Evolutionary conservation across 768 basidiomycete species (phyloP), one percentile per base, ranked within the genome.

Genomic region (Pleurotus citrinopileatus): DNA sequence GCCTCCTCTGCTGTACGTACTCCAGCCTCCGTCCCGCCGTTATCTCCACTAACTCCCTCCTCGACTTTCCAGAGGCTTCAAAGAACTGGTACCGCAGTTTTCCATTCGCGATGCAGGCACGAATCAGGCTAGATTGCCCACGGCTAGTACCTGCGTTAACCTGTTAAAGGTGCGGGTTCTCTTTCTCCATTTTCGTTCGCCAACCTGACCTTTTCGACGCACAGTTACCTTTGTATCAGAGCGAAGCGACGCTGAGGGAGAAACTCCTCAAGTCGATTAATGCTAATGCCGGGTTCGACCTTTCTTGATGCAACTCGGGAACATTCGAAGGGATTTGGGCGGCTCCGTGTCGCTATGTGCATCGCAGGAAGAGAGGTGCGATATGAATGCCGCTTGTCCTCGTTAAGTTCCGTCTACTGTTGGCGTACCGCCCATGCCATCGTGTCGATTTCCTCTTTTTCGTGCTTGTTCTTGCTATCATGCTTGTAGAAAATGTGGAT

Each of bases 61-160:
- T 29, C 17, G 32, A 37, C 23, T 22, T 32, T 46, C 3, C 59
- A 89, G 87, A 2, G 91, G 91, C 2, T 94, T 94, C 77, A 85
- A 86, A 60, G 90, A 94, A 64, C 79, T 99, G 3, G 75, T 84
- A 10, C 97, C 97, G 1, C 83, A 86, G 55, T 98, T 98, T 61
- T 84, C 86, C 1, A 95, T 99, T 50, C 83, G 93, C 2, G 91
- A 91, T 59, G 81, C 87, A 5, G 89, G 91, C 2, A 62, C 65
- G 1, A 93, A 98, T 65, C 75, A 89, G 59, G 70, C 76, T 34
- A 80, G 90, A 9, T 70, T 92, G 43, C 87, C 87, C 0, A 87
- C 87, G 0, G 78, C 87, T 3, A 91, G 93, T 55, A 93, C 95
- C 0, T 98, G 95, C 62, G 89, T 95, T 20, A 98, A 98, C 67